Evolutionary conservation across 108 stramenopile species (phyloP).

Genomic region (Discostella stelligeroides): DNA sequence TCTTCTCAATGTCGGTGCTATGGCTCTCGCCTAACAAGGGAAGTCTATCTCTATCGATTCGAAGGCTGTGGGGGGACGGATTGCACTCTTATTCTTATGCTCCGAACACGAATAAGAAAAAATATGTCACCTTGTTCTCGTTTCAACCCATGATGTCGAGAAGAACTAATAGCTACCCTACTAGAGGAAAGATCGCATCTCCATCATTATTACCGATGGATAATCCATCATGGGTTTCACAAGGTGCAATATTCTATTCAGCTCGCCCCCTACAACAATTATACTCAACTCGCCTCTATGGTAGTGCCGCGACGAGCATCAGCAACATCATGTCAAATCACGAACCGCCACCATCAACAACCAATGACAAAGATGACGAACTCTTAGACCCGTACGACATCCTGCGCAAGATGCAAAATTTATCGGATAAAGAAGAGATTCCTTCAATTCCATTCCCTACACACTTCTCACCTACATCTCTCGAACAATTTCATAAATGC

Average conservation of each 20-base stretch:
- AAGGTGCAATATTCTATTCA: no score
- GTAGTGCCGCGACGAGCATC: background rate
- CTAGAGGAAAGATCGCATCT: no score
- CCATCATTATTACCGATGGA: no score
- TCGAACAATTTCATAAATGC: conserved; percentile 76
- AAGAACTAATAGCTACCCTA: no score
- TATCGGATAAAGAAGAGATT: background rate
- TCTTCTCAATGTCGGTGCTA: conserved; percentile 1
- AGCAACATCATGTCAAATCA: background rate
- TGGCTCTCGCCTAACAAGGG: background rate
- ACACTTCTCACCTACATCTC: conserved; percentile 76
- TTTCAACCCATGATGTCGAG: no score
- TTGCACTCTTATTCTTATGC: no score
- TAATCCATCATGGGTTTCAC: no score
- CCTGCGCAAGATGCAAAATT: conserved; percentile 18
- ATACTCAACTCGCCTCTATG: no score
- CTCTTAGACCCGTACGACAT: conserved; percentile 42
- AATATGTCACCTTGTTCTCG: no score
- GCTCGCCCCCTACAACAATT: no score
- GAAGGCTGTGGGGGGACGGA: no score
- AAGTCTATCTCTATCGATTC: background rate
- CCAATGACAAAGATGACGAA: background rate
- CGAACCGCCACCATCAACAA: background rate
- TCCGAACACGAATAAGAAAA: no score
- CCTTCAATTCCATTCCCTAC: conserved; percentile 63